Evolutionary conservation across 2,329 filamentous ascomycete species (phyloP).

Genomic region (Lachnellula cervina): DNA sequence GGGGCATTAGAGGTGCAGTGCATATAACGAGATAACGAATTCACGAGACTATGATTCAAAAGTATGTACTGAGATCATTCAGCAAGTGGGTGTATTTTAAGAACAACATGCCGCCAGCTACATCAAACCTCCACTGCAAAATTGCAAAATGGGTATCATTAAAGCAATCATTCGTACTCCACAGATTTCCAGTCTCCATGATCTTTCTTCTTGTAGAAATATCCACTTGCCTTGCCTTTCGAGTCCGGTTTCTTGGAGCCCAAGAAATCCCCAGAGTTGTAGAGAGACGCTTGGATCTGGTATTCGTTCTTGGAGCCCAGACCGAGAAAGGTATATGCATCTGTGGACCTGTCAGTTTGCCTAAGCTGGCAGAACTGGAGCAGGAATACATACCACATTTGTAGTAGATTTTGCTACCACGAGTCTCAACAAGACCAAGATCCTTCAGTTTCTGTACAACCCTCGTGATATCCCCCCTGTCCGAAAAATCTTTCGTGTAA

Average conservation of each 20-base stretch:
- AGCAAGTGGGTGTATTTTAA: background rate
- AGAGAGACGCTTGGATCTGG: slow-evolving; percentile 55
- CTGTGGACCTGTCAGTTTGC: slow-evolving; percentile 33
- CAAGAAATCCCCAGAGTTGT: slow-evolving; percentile 41
- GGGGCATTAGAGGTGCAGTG: background rate
- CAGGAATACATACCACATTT: slow-evolving; percentile 44
- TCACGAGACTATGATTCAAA: background rate
- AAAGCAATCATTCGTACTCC: slow-evolving; percentile 15
- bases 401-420: slow-evolving; percentile 62
- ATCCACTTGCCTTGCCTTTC: slow-evolving; percentile 13
- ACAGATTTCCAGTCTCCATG: slow-evolving; percentile 9
- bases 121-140: background rate
- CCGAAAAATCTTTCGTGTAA: slow-evolving; percentile 71
- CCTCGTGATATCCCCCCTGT: slow-evolving; percentile 62
- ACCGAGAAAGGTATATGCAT: slow-evolving; percentile 64
- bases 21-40: background rate
- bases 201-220: slow-evolving; percentile 20
- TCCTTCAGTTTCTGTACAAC: slow-evolving; percentile 60
- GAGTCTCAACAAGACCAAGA: slow-evolving; percentile 52
- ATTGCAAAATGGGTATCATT: slow-evolving; percentile 11
- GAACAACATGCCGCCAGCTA: background rate
- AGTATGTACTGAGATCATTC: background rate
- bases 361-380: background rate
- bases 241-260: slow-evolving; percentile 5
- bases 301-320: slow-evolving; percentile 57